Percentiles rank a stretch among this genome's conserved stretches.
phyloP scores from a whole-genome alignment of 805 yeast genomes.

The Isabelozyma rhagii region DNA sequence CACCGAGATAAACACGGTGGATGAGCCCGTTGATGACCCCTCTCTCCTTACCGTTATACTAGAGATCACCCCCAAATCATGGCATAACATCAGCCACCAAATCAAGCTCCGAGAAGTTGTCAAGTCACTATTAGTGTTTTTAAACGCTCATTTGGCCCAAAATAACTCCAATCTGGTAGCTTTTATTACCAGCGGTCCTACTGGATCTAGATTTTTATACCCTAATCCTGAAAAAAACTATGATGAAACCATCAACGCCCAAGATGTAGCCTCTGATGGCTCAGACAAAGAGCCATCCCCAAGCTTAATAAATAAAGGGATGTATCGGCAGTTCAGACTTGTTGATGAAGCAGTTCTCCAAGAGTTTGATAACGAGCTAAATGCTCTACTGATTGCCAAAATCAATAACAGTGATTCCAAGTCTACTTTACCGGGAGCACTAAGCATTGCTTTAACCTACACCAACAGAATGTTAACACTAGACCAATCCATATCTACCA shows the following conservation, averaged over 20 bases:
- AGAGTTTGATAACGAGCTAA: constrained; percentile 49
- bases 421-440: constrained; percentile 63
- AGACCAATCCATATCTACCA: constrained; percentile 43
- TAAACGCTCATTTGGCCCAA: constrained; percentile 85
- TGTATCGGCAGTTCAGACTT: constrained; percentile 81
- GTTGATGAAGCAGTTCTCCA: constrained; percentile 72
- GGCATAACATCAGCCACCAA: constrained; percentile 49
- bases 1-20: constrained; percentile 25
- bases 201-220: constrained; percentile 66
- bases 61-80: constrained; percentile 72
- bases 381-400: constrained; percentile 11
- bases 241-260: constrained; percentile 7
- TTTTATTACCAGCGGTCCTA: constrained; percentile 70
- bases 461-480: constrained; percentile 63
- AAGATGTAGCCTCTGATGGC: constrained; percentile 1
- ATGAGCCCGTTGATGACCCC: constrained; percentile 47
- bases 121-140: constrained; percentile 65
- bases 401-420: constrained; percentile 24
- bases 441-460: constrained; percentile 77
- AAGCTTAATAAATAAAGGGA: constrained; percentile 48
- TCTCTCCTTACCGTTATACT: constrained; percentile 74
- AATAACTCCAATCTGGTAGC: constrained; percentile 84
- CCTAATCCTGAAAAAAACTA: constrained; percentile 44
- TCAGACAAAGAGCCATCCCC: constrained; percentile 8
- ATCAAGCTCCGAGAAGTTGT: constrained; percentile 57